Conservation (phyloP, 129 eudicot species). For the Flaveria sonorensis region DNA sequence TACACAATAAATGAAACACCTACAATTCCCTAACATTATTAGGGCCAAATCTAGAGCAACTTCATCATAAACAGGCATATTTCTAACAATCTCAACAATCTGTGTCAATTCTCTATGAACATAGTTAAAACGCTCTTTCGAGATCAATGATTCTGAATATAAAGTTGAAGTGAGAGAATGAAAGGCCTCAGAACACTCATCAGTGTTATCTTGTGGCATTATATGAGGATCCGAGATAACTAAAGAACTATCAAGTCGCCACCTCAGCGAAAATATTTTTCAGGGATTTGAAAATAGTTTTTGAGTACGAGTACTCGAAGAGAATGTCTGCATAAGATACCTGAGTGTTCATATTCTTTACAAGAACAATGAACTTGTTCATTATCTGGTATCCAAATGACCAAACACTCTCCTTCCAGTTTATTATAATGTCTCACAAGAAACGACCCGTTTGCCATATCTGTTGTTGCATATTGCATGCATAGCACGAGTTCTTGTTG, state of each 20-base stretch:
- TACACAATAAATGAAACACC: slow-evolving; percentile 20
- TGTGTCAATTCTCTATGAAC: slow-evolving; percentile 62
- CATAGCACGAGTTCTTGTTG: slow-evolving; percentile 67
- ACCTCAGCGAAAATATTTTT: slow-evolving; percentile 58
- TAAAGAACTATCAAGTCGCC: slow-evolving; percentile 58
- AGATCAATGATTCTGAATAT: slow-evolving; percentile 55
- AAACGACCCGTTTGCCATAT: slow-evolving; percentile 69
- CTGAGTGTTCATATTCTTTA: slow-evolving; percentile 73
- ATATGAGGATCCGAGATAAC: slow-evolving; percentile 49
- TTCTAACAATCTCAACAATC: slow-evolving; percentile 55
- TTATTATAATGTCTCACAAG: slow-evolving; percentile 70
- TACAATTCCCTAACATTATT: slow-evolving; percentile 42
- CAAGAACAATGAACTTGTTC: slow-evolving; percentile 81
- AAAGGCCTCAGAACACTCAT: slow-evolving; percentile 59
- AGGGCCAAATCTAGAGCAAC: slow-evolving; percentile 40
- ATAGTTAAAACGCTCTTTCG: slow-evolving; percentile 62
- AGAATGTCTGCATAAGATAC: slow-evolving; percentile 64
- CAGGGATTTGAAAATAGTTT: slow-evolving; percentile 75
- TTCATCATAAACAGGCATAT: slow-evolving; percentile 57
- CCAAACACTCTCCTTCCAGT: slow-evolving; percentile 65
- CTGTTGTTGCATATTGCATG: slow-evolving; percentile 65
- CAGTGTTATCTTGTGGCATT: slow-evolving; percentile 31
- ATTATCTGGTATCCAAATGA: slow-evolving; percentile 68
- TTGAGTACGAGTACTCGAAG: slow-evolving; percentile 61
- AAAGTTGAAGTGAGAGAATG: slow-evolving; percentile 52